A percentile compares a stretch with the other conserved stretches of the same genome.
These are phyloP conservation scores for Echinosophora koreensis DNA, from an alignment of 306 rosid species.

Conservation along the genomic window DNA sequence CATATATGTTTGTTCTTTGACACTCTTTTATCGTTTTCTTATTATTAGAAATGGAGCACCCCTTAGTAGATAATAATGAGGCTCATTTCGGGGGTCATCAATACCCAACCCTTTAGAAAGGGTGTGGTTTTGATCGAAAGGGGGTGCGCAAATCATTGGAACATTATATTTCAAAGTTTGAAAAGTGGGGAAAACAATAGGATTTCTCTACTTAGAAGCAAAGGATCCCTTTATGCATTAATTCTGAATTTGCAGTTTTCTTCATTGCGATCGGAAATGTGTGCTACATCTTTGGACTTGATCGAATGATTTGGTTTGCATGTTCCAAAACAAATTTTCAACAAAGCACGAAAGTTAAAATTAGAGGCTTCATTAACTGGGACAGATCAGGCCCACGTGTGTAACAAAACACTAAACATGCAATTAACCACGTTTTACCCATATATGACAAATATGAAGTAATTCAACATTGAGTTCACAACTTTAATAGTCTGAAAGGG, in stretches of 20 bases:
- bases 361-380: constrained; percentile 49
- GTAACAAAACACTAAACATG: background rate
- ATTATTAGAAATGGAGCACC: constrained; percentile 51
- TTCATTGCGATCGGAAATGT: constrained; percentile 44
- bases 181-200: constrained; percentile 50
- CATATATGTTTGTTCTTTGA: constrained; percentile 49
- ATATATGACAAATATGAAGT: constrained; percentile 35
- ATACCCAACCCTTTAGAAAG: constrained; percentile 50
- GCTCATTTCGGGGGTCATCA: constrained; percentile 60
- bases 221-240: constrained; percentile 69
- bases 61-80: constrained; percentile 55
- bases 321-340: constrained; percentile 72
- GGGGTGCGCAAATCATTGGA: constrained; percentile 75
- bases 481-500: constrained; percentile 13
- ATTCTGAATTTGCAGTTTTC: constrained; percentile 52
- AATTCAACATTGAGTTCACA: constrained; percentile 15
- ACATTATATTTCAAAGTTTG: constrained; percentile 59
- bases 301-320: constrained; percentile 71
- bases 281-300: constrained; percentile 51
- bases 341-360: constrained; percentile 73
- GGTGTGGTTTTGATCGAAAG: constrained; percentile 54
- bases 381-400: constrained; percentile 66
- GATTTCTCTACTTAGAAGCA: constrained; percentile 74
- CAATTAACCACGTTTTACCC: constrained; percentile 39
- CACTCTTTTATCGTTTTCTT: constrained; percentile 43